Evolutionary conservation across 306 rosid genomes (phyloP).

Genomic region (Malus fusca): DNA sequence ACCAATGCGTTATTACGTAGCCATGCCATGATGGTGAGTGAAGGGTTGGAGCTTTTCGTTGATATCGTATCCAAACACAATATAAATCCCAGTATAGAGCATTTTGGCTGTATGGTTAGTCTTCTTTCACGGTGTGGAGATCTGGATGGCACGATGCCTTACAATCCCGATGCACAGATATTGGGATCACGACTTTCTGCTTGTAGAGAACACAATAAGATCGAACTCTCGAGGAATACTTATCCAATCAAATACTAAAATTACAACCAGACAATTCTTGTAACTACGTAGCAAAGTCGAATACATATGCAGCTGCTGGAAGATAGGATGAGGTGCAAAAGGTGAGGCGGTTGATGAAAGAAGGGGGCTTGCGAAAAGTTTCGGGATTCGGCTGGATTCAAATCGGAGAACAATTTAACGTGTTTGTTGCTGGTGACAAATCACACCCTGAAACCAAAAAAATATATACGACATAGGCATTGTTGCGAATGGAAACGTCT

Average conservation of each 20-base stretch:
- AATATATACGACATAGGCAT: slow-evolving; percentile 37
- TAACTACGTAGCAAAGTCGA: slow-evolving; percentile 70
- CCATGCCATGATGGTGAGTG: slow-evolving; percentile 51
- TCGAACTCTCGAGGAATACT: slow-evolving; percentile 48
- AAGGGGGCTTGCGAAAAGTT: slow-evolving; percentile 50
- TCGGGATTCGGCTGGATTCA: slow-evolving; percentile 87
- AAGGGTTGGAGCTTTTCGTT: slow-evolving; percentile 53
- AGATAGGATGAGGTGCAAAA: slow-evolving; percentile 62
- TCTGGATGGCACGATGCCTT: slow-evolving; percentile 50
- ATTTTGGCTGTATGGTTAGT: slow-evolving; percentile 57
- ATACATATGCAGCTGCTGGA: slow-evolving; percentile 55
- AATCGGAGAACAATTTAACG: slow-evolving; percentile 51
- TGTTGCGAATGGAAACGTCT: slow-evolving; percentile 46
- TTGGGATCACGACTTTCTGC: slow-evolving; percentile 64
- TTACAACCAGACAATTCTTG: slow-evolving; percentile 72
- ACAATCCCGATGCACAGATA: slow-evolving; percentile 61
- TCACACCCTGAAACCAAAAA: slow-evolving; percentile 57
- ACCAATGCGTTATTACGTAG: slow-evolving; percentile 57
- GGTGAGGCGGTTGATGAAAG: slow-evolving; percentile 57
- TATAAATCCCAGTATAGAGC: slow-evolving; percentile 53
- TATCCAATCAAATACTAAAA: slow-evolving; percentile 42
- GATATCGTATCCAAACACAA: slow-evolving; percentile 52
- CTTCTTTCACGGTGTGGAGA: slow-evolving; percentile 51
- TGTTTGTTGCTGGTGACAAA: slow-evolving; percentile 59
- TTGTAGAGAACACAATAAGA: slow-evolving; percentile 47